Percentiles rank a stretch among this genome's conserved stretches.
phyloP scores from a whole-genome alignment of 805 yeast species.

The Clavispora santaluciae region DNA sequence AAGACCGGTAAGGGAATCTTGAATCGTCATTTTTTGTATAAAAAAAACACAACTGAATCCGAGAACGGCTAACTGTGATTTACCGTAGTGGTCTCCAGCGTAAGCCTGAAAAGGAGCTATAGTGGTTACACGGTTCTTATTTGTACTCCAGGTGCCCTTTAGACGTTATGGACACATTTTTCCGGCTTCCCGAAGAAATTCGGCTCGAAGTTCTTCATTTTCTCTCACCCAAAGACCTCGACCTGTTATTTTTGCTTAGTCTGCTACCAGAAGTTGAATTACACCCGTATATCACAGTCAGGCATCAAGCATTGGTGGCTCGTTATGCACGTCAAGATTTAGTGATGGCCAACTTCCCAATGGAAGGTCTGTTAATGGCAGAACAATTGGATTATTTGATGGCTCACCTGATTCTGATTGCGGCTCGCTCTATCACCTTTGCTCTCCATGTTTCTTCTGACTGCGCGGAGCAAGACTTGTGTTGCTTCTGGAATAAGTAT shows the following conservation, averaged over 20 bases:
- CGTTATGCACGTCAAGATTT: constrained; percentile 7
- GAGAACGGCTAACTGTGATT: too few relatives aligned
- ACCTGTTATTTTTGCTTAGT: constrained; percentile 12
- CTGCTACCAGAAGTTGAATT: background rate
- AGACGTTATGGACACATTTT: constrained; percentile 8
- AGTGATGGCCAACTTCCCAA: constrained; percentile 10
- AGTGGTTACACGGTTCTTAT: background rate
- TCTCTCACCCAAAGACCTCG: constrained; percentile 12
- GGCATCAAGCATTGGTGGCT: constrained; percentile 13
- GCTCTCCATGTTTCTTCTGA: constrained; percentile 12
- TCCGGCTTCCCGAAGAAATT: constrained; percentile 16
- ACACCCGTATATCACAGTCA: constrained; percentile 5
- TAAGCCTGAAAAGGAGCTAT: background rate
- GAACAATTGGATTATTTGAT: constrained; percentile 16
- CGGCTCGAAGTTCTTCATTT: constrained; percentile 11
- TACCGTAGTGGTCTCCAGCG: too few relatives aligned
- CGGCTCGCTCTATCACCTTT: constrained; percentile 17
- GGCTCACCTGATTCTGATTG: constrained; percentile 14
- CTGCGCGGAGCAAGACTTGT: constrained; percentile 4
- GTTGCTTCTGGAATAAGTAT: constrained; percentile 6
- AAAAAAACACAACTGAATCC: too few relatives aligned
- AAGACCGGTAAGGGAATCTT: too few relatives aligned
- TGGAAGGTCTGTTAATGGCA: constrained; percentile 7
- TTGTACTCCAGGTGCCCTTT: background rate
- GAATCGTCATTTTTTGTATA: too few relatives aligned